These are phyloP conservation scores for Murraya koenigii DNA, from an alignment of 345 rosid genomes.

Conservation along the genomic window DNA sequence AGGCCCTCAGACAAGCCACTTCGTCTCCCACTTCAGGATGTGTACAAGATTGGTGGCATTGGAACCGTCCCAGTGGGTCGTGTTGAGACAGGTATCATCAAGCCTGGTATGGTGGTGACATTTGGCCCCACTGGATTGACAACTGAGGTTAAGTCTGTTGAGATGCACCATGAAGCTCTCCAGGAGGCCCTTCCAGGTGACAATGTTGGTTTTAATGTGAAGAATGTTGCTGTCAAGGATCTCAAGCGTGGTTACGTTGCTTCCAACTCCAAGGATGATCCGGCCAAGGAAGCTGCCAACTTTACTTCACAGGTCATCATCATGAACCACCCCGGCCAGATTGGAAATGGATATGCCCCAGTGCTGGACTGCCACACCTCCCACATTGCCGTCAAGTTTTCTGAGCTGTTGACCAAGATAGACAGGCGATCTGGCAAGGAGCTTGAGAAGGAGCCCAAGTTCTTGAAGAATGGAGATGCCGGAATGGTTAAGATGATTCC, in stretches of 20 bases:
- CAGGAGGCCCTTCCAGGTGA: slow-evolving; percentile 35
- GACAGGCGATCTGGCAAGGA: slow-evolving; percentile 68
- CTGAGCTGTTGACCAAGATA: slow-evolving; percentile 63
- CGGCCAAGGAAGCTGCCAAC: slow-evolving; percentile 40
- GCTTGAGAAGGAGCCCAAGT: slow-evolving; percentile 62
- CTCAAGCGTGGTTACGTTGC: slow-evolving; percentile 41
- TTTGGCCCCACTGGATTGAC: slow-evolving; percentile 32
- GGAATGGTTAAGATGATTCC: slow-evolving; percentile 57
- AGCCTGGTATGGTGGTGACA: slow-evolving; percentile 31
- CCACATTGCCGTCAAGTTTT: slow-evolving; percentile 57
- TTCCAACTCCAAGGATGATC: slow-evolving; percentile 45
- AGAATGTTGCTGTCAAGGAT: slow-evolving; percentile 44
- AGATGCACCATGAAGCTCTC: slow-evolving; percentile 39
- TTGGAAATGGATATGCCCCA: slow-evolving; percentile 56
- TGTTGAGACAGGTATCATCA: slow-evolving; percentile 30
- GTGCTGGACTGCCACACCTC: slow-evolving; percentile 60
- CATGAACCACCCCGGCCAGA: slow-evolving; percentile 70
- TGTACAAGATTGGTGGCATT: slow-evolving; percentile 35
- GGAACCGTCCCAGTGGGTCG: slow-evolving; percentile 35
- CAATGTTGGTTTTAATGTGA: slow-evolving; percentile 41
- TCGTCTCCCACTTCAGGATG: slow-evolving; percentile 30
- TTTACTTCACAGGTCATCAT: slow-evolving; percentile 55
- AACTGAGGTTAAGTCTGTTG: slow-evolving; percentile 34
- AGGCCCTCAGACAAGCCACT: slow-evolving; percentile 30
- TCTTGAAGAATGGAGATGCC: slow-evolving; percentile 65